Conservation (phyloP, 2,329 filamentous ascomycete genomes). For the Boeremia lycopersici region DNA sequence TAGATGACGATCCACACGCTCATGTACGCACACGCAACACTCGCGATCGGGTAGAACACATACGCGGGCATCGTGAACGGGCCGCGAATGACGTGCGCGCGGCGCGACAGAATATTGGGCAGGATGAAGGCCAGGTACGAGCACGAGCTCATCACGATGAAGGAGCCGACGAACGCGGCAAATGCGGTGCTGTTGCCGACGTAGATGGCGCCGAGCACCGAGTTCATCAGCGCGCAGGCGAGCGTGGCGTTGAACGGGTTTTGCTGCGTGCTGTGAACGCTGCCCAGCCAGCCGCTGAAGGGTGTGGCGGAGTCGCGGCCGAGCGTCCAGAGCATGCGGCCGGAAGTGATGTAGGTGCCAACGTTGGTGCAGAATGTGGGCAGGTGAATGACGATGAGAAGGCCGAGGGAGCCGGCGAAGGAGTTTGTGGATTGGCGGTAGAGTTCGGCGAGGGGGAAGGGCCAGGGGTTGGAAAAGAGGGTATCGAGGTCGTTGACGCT, state of each 20-base stretch:
- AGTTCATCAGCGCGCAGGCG: conserved; percentile 56
- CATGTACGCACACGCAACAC: conserved; percentile 63
- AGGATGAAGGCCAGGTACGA: conserved; percentile 70
- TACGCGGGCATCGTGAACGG: conserved; percentile 60
- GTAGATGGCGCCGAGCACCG: conserved; percentile 67
- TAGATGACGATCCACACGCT: conserved; percentile 67
- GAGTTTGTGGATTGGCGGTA: conserved; percentile 59
- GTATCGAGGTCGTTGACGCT: conserved; percentile 63
- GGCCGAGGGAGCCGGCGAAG: conserved; percentile 49
- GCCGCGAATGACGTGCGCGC: conserved; percentile 58
- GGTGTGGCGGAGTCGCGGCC: conserved; percentile 64
- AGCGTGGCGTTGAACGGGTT: conserved; percentile 64
- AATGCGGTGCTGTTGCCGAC: conserved; percentile 71
- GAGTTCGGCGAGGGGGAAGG: conserved; percentile 70
- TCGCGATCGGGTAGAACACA: conserved; percentile 56
- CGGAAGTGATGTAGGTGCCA: conserved; percentile 64
- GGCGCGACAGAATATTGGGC: conserved; percentile 49
- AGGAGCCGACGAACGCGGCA: conserved; percentile 67
- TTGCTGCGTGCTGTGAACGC: conserved; percentile 54
- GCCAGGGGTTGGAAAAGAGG: conserved; percentile 55
- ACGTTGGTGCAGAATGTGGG: conserved; percentile 59
- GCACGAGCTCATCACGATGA: conserved; percentile 60
- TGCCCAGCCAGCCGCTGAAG: conserved; percentile 55
- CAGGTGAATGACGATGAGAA: conserved; percentile 60
- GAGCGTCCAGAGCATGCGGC: conserved; percentile 68